phyloP scores from a whole-genome alignment of 208 protist species.

The Crithidia expoeki region DNA sequence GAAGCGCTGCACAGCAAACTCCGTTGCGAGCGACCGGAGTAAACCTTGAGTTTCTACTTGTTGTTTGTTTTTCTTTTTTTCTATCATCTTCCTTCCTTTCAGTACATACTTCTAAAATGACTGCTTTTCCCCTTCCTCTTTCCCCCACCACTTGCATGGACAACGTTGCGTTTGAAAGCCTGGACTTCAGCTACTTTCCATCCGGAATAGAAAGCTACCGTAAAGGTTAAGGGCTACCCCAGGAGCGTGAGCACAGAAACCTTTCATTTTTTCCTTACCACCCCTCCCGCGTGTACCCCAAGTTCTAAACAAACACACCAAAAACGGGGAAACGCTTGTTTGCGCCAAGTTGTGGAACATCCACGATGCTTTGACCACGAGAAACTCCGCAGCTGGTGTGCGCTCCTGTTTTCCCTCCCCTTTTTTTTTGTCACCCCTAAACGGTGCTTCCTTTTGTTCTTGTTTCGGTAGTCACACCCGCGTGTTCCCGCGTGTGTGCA shows the following conservation, averaged over 20 bases:
- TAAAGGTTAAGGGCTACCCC: too few relatives aligned
- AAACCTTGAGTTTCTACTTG: neutral
- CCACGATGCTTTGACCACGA: too few relatives aligned
- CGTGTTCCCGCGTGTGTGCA: too few relatives aligned
- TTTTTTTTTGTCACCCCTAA: neutral
- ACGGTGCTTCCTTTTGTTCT: slow-evolving; percentile 18
- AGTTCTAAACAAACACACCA: too few relatives aligned
- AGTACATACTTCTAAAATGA: slow-evolving; percentile 9
- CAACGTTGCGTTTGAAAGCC: neutral
- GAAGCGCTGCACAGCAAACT: neutral
- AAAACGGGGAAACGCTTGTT: too few relatives aligned
- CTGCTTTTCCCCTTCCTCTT: slow-evolving; percentile 11
- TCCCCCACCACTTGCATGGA: neutral
- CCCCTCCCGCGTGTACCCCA: too few relatives aligned
- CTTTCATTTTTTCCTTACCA: too few relatives aligned
- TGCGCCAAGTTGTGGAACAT: too few relatives aligned
- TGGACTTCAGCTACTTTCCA: slow-evolving; percentile 9
- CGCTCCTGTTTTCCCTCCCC: too few relatives aligned
- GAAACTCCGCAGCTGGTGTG: too few relatives aligned
- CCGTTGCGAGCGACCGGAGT: neutral
- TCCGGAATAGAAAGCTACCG: neutral
- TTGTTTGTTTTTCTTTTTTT: neutral
- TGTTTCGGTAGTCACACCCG: slow-evolving; percentile 6
- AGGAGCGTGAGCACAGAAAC: too few relatives aligned
- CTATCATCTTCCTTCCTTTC: neutral